Evolutionary conservation across 179 eudicot species (phyloP).

Genomic region (Spinacia oleracea): DNA sequence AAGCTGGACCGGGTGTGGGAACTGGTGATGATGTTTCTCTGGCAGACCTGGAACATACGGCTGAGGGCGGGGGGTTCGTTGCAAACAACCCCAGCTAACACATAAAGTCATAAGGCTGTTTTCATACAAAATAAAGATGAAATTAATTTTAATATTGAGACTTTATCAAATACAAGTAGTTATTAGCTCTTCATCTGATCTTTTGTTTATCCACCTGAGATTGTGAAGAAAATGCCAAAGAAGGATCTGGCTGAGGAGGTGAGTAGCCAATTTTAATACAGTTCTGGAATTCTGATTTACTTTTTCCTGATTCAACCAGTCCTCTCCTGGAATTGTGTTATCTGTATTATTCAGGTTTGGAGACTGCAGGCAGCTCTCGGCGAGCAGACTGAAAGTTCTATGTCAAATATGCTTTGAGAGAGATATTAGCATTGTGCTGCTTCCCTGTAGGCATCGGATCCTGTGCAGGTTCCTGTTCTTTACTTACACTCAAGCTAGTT

Average conservation of each 20-base stretch:
- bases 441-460: too few relatives aligned
- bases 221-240: constrained; percentile 95
- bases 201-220: constrained; percentile 55
- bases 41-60: too few relatives aligned
- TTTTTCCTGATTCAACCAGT: not conserved
- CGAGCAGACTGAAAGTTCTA: too few relatives aligned
- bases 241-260: constrained; percentile 92
- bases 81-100: not conserved
- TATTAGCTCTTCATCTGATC: constrained; percentile 9
- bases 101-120: not conserved
- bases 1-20: too few relatives aligned
- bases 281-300: not conserved
- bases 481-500: too few relatives aligned
- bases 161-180: not conserved
- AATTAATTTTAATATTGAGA: not conserved
- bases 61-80: not conserved
- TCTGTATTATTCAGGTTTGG: too few relatives aligned
- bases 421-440: too few relatives aligned
- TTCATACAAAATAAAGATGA: not conserved
- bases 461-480: too few relatives aligned
- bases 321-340: not conserved
- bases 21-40: too few relatives aligned
- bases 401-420: too few relatives aligned
- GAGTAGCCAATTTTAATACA: not conserved
- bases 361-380: too few relatives aligned